Conservation (phyloP, 176 grass and related monocot species). For the Phyllostachys edulis region DNA sequence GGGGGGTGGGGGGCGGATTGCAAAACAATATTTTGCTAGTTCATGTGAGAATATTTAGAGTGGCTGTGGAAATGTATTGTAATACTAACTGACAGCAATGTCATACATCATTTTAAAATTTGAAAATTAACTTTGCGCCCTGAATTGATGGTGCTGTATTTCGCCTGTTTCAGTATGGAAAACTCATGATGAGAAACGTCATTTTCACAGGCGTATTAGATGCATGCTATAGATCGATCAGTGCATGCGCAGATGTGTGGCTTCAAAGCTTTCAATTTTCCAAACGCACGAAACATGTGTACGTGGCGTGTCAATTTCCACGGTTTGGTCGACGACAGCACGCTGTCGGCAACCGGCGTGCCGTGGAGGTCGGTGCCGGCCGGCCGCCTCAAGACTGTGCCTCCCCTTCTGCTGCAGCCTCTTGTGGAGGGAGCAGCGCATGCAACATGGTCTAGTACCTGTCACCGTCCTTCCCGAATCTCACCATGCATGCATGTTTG, state of each 20-base stretch:
- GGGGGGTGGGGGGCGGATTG: neutral
- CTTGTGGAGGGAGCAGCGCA: neutral
- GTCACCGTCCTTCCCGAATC: constrained; percentile 8
- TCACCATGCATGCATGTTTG: neutral
- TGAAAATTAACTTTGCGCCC: neutral
- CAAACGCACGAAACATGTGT: neutral
- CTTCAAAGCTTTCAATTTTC: neutral
- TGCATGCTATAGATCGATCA: neutral
- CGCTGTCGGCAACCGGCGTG: constrained; percentile 16
- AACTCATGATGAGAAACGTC: too few relatives aligned
- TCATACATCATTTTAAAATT: neutral
- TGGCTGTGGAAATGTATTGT: neutral
- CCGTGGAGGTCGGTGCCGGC: neutral
- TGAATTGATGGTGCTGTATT: neutral
- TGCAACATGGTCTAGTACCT: too few relatives aligned
- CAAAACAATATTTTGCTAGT: too few relatives aligned
- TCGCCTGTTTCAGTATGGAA: neutral
- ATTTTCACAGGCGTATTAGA: too few relatives aligned
- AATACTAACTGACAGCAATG: neutral
- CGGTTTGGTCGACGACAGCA: neutral
- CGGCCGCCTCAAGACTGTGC: neutral
- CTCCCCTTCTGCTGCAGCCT: neutral
- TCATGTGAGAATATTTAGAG: neutral
- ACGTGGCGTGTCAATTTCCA: neutral
- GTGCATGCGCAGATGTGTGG: neutral